Conservation (phyloP, 208 protist genomes). For the Angomonas deanei region DNA sequence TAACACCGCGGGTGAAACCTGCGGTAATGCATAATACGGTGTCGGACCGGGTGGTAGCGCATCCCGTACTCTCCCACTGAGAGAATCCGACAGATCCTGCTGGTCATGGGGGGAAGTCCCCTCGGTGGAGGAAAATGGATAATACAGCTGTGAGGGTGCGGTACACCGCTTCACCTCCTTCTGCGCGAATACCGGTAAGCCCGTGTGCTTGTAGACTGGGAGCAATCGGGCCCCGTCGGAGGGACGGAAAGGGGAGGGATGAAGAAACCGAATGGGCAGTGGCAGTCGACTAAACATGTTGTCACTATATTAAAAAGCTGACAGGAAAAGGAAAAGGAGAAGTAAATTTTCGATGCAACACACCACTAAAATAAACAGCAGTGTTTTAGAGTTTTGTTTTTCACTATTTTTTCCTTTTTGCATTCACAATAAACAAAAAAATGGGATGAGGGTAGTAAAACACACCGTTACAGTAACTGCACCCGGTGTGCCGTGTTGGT, state of each 20-base stretch:
- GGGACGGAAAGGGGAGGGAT: too few species aligned
- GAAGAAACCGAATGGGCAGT: neutral
- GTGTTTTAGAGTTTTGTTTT: neutral
- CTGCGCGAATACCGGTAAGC: neutral
- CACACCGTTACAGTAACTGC: neutral
- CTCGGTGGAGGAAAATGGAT: neutral
- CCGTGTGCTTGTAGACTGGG: neutral
- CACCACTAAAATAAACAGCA: too few species aligned
- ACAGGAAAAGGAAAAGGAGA: neutral
- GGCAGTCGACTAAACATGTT: neutral
- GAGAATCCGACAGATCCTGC: constrained; percentile 51
- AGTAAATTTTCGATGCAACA: too few species aligned
- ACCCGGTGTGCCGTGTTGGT: constrained; percentile 14
- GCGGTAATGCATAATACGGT: constrained; percentile 24
- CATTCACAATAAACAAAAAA: neutral
- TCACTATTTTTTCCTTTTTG: neutral
- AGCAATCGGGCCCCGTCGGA: neutral
- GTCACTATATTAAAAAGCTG: neutral
- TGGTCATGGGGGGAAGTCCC: neutral
- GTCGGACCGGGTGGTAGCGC: constrained; percentile 28
- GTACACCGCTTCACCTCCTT: neutral
- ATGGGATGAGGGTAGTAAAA: neutral
- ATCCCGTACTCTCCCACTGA: constrained; percentile 39
- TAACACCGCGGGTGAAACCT: constrained; percentile 18
- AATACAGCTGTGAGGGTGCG: neutral